These are phyloP conservation scores for Persicaria tinctoria DNA, from an alignment of 148 eudicot genomes.

Conservation along the genomic window DNA sequence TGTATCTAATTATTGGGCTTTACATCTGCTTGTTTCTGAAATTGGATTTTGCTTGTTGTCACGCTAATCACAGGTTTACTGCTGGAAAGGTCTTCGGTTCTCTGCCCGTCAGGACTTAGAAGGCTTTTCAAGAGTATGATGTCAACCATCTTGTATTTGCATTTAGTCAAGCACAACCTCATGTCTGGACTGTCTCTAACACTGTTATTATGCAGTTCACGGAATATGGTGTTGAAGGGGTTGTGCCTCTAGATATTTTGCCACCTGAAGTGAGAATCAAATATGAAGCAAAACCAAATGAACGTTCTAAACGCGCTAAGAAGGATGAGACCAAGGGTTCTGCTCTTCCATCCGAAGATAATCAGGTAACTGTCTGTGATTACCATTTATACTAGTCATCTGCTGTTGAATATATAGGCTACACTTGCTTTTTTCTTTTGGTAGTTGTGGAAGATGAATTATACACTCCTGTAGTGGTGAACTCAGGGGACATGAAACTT, in stretches of 20 bases:
- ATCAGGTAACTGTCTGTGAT: slow-evolving; percentile 47
- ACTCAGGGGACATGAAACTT: not conserved
- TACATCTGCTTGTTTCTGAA: not conserved
- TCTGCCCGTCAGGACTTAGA: slow-evolving; percentile 97
- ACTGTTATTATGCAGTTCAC: slow-evolving; percentile 53
- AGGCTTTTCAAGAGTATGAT: slow-evolving; percentile 78
- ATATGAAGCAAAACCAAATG: slow-evolving; percentile 79
- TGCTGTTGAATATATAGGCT: not conserved
- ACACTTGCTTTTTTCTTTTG: not conserved
- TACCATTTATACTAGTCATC: not conserved
- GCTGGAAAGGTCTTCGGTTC: slow-evolving; percentile 97
- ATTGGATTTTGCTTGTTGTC: not conserved
- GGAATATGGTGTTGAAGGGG: slow-evolving; percentile 93
- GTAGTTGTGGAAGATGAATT: not conserved
- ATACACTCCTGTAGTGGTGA: not conserved
- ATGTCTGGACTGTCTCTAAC: not conserved
- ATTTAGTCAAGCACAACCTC: not conserved
- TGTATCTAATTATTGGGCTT: not conserved
- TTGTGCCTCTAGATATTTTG: slow-evolving; percentile 83
- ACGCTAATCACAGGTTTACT: slow-evolving; percentile 59
- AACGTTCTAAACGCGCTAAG: slow-evolving; percentile 81
- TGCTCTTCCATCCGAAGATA: slow-evolving; percentile 50
- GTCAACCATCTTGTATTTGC: not conserved
- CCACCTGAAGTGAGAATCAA: slow-evolving; percentile 58
- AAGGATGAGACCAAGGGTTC: slow-evolving; percentile 77